Percentiles rank a stretch among this genome's conserved stretches.
phyloP scores from a whole-genome alignment of 2,329 filamentous ascomycete species.

The Coniochaeta hoffmannii region DNA sequence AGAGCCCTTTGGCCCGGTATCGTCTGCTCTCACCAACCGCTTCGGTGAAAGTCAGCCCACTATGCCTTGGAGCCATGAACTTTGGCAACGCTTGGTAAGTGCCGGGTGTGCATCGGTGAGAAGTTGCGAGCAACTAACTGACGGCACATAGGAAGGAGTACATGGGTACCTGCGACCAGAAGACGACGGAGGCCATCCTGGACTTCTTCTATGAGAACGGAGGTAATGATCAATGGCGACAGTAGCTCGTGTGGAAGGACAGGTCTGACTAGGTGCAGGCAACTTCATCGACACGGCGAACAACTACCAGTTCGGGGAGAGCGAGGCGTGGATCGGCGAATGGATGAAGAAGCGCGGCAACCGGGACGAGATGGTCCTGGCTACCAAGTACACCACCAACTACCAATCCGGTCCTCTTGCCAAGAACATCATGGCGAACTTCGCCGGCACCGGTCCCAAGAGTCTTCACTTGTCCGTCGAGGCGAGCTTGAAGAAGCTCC shows the following conservation, averaged over 20 bases:
- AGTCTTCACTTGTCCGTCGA: constrained; percentile 48
- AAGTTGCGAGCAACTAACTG: neutral
- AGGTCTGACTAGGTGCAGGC: constrained; percentile 30
- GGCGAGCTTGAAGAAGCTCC: constrained; percentile 50
- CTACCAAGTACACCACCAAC: constrained; percentile 61
- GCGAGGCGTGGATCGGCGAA: constrained; percentile 60
- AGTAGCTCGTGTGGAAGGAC: neutral
- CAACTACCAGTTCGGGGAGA: constrained; percentile 58
- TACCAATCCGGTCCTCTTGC: constrained; percentile 33
- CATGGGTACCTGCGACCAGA: constrained; percentile 60
- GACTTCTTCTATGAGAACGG: constrained; percentile 57
- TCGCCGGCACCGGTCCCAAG: constrained; percentile 54
- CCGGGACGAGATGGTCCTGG: constrained; percentile 62
- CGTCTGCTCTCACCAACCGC: constrained; percentile 60
- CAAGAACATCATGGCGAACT: constrained; percentile 42
- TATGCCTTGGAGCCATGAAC: constrained; percentile 59
- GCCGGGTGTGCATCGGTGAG: neutral
- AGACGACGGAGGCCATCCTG: constrained; percentile 54
- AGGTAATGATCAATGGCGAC: constrained; percentile 7
- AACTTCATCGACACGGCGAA: constrained; percentile 70
- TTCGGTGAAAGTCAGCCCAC: constrained; percentile 57
- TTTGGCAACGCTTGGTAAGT: constrained; percentile 49
- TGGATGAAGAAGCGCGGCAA: constrained; percentile 61
- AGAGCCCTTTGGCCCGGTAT: constrained; percentile 56
- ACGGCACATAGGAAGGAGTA: constrained; percentile 26